Conservation (phyloP, 2,329 filamentous ascomycete species). For the Aplosporella prunicola region DNA sequence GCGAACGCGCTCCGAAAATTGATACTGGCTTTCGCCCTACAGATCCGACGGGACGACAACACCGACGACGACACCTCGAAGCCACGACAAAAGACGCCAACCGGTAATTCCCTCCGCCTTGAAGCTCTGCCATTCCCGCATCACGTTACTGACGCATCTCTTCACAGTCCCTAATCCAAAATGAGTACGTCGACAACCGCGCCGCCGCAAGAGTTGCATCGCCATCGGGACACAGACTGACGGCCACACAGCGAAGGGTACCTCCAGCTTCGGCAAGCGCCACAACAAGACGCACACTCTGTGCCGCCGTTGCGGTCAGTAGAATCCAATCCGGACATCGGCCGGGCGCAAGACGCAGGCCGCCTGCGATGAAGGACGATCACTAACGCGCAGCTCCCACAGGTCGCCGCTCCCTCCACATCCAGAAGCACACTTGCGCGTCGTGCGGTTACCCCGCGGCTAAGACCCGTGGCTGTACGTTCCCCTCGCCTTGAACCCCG, state of each 20-base stretch:
- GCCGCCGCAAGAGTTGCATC: constrained; percentile 13
- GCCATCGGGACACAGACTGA: constrained; percentile 31
- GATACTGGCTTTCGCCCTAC: constrained; percentile 2
- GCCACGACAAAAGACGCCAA: constrained; percentile 11
- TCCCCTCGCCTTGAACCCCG: constrained; percentile 8
- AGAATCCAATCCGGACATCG: constrained; percentile 15
- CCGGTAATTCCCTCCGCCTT: constrained; percentile 2
- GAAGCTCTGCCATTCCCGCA: neutral
- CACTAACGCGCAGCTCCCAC: constrained; percentile 21
- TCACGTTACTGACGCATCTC: constrained; percentile 3
- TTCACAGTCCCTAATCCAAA: constrained; percentile 41
- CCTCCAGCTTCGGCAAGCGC: constrained; percentile 65
- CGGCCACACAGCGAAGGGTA: constrained; percentile 55
- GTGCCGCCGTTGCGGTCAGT: constrained; percentile 97
- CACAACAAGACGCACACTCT: constrained; percentile 98
- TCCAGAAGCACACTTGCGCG: constrained; percentile 98
- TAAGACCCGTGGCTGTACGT: constrained; percentile 98
- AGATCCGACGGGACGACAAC: constrained; percentile 11
- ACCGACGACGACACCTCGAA: constrained; percentile 12
- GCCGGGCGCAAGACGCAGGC: constrained; percentile 5
- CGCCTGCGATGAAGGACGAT: constrained; percentile 18
- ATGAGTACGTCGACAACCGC: constrained; percentile 44
- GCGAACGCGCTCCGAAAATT: neutral
- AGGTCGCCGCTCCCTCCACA: constrained; percentile 96
- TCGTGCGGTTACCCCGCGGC: constrained; percentile 94